Evolutionary conservation across 495 filamentous ascomycete species (phyloP).

Genomic region (Tuber brumale): DNA sequence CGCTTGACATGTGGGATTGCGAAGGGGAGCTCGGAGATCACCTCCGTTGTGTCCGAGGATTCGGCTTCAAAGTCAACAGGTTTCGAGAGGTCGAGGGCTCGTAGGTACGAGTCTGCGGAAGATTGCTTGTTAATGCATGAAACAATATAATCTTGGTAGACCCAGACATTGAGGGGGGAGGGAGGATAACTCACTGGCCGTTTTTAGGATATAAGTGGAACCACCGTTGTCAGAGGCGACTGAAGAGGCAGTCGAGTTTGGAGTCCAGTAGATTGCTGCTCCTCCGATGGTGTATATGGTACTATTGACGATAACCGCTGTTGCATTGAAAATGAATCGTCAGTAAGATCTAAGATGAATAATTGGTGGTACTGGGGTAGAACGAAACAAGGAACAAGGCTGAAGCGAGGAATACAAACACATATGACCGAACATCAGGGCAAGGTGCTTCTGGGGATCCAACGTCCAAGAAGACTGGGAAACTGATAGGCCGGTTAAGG

Average conservation of each 20-base stretch:
- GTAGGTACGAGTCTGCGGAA: neutral
- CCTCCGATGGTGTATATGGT: neutral
- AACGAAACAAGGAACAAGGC: neutral
- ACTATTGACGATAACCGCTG: neutral
- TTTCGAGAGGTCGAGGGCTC: neutral
- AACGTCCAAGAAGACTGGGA: neutral
- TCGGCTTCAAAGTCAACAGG: neutral
- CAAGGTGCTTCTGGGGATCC: neutral
- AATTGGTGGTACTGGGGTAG: neutral
- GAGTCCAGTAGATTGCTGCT: neutral
- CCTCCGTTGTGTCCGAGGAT: neutral
- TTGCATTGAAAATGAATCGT: neutral
- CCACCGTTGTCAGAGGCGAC: neutral
- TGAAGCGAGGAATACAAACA: neutral
- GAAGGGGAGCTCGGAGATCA: conserved; percentile 1
- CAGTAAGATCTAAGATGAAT: neutral
- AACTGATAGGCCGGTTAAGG: neutral
- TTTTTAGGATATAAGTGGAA: neutral
- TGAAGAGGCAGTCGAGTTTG: neutral
- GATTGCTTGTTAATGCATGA: neutral
- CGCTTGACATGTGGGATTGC: neutral
- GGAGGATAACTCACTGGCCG: neutral
- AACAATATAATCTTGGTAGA: neutral
- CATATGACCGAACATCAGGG: neutral
- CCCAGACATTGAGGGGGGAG: neutral